Evolutionary conservation across 768 basidiomycete genomes (phyloP), one percentile per base, ranked within the genome.

Genomic region (Melanogaster broomeanus): DNA sequence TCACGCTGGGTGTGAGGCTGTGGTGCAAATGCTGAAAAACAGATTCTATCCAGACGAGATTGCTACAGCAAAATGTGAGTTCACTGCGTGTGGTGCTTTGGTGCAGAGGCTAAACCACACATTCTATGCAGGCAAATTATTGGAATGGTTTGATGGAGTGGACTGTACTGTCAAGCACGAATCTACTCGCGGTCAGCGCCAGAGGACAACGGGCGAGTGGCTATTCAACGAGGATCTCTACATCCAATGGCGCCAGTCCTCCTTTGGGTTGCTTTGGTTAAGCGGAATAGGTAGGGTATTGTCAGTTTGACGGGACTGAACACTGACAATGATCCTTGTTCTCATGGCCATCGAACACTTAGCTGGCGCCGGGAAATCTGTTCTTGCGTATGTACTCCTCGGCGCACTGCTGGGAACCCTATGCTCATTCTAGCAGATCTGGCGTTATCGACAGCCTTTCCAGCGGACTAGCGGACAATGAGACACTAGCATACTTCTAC

Each of bases 401-500:
- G 7, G 34, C 31, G 7, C 6, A 10, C 12, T 8, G n/a, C 4
- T 7, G 16, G 16, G 18, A 27, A 2, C 21, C n/a, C 16, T 4
- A 24, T 8, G 6, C 7, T 42, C 10, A 25, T 22, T 30, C 19
- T 34, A n/a, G 16, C 31, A 54, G 48, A 2, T 49, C 51, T 3
- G 18, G 25, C 3, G 12, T 49, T 11, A 31, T 56, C 25, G 33
- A 52, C 15, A 5, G 52, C 8, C 4, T 45, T 24, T 35, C 4
- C 3, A 18, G 15, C 7, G 15, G 16, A 24, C 33, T 34, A 11
- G 10, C 7, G 6, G 21, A 39, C 2, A 6, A 27, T 27, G 34
- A 51, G 18, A 30, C 34, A 11, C 13, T 56, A 13, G 48, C 28
- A 6, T 53, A 56, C 31, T 56, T 56, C 22, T 52, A 56, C 34